Conservation (phyloP, 208 protist genomes). For the Trypanosoma lewisi region DNA sequence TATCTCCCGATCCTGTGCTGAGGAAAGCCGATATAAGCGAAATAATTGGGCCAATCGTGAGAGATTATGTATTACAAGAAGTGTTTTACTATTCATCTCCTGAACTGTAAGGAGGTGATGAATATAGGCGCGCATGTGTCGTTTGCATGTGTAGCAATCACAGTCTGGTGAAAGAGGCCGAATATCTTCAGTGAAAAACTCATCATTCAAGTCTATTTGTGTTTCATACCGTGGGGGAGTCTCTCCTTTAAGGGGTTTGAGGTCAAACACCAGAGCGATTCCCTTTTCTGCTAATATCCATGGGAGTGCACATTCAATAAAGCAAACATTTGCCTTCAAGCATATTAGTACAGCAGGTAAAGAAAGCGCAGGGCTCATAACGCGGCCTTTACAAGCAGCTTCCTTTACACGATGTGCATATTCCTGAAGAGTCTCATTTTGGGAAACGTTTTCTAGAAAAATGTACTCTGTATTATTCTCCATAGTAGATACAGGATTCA, state of each 20-base stretch:
- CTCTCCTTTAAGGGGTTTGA: background rate
- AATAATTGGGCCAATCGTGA: constrained; percentile 38
- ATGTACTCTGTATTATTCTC: constrained; percentile 29
- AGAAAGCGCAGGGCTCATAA: constrained; percentile 45
- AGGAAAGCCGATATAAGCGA: constrained; percentile 25
- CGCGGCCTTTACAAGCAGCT: constrained; percentile 5
- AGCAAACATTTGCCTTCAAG: constrained; percentile 38
- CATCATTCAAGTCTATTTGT: constrained; percentile 78
- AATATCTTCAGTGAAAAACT: constrained; percentile 59
- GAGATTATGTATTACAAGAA: constrained; percentile 85
- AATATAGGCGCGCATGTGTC: constrained; percentile 79
- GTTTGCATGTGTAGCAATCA: constrained; percentile 72
- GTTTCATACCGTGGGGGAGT: constrained; percentile 17
- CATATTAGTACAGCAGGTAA: constrained; percentile 48
- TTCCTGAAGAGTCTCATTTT: constrained; percentile 37
- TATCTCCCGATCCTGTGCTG: constrained; percentile 20
- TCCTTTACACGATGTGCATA: constrained; percentile 36
- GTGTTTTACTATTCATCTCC: constrained; percentile 87
- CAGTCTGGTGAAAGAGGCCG: constrained; percentile 48
- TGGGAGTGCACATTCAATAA: constrained; percentile 70
- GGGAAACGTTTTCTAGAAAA: constrained; percentile 16
- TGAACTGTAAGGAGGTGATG: constrained; percentile 87
- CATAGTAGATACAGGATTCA: constrained; percentile 26
- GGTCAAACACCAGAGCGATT: constrained; percentile 44
- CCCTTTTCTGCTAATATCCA: constrained; percentile 77